Evolutionary conservation across 805 yeast genomes (phyloP).

Genomic region (Brettanomyces naardenensis): DNA sequence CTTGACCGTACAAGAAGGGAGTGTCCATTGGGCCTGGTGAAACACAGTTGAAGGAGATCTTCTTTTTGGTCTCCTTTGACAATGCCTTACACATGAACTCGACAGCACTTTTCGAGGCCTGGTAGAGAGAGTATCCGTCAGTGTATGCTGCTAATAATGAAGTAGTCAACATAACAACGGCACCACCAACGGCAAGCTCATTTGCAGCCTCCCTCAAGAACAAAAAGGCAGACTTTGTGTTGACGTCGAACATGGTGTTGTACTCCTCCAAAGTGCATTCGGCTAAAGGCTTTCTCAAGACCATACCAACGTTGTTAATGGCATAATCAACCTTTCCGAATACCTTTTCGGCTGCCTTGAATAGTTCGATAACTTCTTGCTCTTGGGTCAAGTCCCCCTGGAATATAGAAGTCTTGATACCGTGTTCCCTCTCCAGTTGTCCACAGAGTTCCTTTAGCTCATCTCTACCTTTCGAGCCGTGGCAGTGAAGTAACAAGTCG

Average conservation of each 20-base stretch:
- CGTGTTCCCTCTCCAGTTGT: conserved; percentile 28
- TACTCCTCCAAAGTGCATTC: conserved; percentile 49
- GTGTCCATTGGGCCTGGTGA: conserved; percentile 68
- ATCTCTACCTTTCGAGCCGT: conserved; percentile 32
- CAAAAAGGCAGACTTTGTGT: conserved; percentile 54
- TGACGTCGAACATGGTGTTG: conserved; percentile 43
- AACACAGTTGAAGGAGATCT: conserved; percentile 45
- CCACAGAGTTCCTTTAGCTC: conserved; percentile 30
- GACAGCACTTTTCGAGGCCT: conserved; percentile 52
- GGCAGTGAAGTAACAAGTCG: conserved; percentile 47
- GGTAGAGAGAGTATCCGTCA: conserved; percentile 42
- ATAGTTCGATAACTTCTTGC: conserved; percentile 34
- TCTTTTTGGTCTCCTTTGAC: conserved; percentile 45
- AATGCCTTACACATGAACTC: conserved; percentile 45
- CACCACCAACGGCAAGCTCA: conserved; percentile 42
- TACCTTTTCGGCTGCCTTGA: conserved; percentile 33
- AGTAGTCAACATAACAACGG: conserved; percentile 50
- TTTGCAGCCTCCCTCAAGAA: conserved; percentile 51
- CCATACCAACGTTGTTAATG: conserved; percentile 62
- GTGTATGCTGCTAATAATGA: conserved; percentile 62
- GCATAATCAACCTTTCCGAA: conserved; percentile 54
- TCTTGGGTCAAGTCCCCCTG: conserved; percentile 38
- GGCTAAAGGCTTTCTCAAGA: conserved; percentile 49
- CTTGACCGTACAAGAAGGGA: conserved; percentile 57
- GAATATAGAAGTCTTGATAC: conserved; percentile 33